phyloP scores from a whole-genome alignment of 2,329 filamentous ascomycete species.

The Delphinella strobiligena region DNA sequence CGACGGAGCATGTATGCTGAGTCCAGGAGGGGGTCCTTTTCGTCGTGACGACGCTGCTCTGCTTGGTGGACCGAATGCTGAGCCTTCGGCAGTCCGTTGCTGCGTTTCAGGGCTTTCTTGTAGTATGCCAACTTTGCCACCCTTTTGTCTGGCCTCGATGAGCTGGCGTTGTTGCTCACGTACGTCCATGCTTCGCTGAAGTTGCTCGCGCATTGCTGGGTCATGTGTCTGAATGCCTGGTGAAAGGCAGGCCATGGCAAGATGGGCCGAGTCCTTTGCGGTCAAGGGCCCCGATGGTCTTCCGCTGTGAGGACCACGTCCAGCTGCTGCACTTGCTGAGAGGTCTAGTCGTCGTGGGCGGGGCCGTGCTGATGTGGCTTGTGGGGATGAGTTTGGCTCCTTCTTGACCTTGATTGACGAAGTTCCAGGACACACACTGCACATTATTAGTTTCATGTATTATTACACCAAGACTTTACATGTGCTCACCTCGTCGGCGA shows the following conservation, averaged over 20 bases:
- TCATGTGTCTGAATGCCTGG: conserved; percentile 94
- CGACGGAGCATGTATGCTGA: conserved; percentile 90
- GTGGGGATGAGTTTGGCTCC: conserved; percentile 76
- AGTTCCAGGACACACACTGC: conserved; percentile 36
- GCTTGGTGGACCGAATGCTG: conserved; percentile 30
- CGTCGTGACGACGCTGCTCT: conserved; percentile 65
- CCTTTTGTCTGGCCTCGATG: conserved; percentile 86
- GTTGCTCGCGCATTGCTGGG: conserved; percentile 88
- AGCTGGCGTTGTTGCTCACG: conserved; percentile 89
- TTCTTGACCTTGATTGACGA: conserved; percentile 87
- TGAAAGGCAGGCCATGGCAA: conserved; percentile 84
- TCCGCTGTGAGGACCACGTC: conserved; percentile 26
- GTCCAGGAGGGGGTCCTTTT: conserved; percentile 67
- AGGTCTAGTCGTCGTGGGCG: conserved; percentile 68
- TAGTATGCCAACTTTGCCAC: too few species aligned
- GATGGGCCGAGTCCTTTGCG: conserved; percentile 56
- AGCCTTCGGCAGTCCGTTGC: conserved; percentile 29
- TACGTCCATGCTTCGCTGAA: conserved; percentile 87
- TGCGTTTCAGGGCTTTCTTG: conserved; percentile 20
- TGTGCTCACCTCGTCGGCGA: conserved; percentile 42
- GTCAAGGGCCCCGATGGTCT: conserved; percentile 63
- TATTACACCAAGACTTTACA: neutral
- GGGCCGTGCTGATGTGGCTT: conserved; percentile 49
- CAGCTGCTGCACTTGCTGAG: conserved; percentile 39
- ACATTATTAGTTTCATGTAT: conserved; percentile 24